Evolutionary conservation across 306 rosid genomes (phyloP), one percentile per base, ranked within the genome.

Genomic region (Delonix regia): DNA sequence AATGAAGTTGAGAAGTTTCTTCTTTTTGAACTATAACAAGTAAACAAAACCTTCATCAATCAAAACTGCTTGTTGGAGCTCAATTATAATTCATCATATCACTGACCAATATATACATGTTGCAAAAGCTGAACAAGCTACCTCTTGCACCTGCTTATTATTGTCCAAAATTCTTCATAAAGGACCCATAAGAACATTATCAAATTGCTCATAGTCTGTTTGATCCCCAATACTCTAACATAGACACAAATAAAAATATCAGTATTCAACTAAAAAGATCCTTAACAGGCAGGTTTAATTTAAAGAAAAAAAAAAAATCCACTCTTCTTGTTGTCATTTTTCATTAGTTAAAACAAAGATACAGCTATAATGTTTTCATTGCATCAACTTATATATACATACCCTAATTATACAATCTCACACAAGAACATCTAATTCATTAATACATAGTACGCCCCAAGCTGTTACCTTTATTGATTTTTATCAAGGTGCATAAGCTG

Each of bases 51-150:
- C 45, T 34, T 30, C 27, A 33, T 62, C 45, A 6, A 16, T 15
- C 24, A 63, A n/a, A 42, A 5, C 9, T 44, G 45, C 69, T 59
- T 60, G 73, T 76, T 69, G 74, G 48, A 38, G 73, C 53, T 3
- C 36, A 21, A 21, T 2, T 13, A 60, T 25, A 61, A 57, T 47
- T 53, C 41, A 48, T 41, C 61, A 76, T 16, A 75, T 56, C 38
- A 68, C 45, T 56, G 53, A 55, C 21, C 30, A 47, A 60, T 61
- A 19, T 9, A 9, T 64, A 59, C 13, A 49, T 6, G 98, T 96
- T 14, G 99, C 99, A 81, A 96, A 96, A 79, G 99, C 99, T 72
- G 99, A 96, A 87, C 99, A 96, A 74, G 99, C 99, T 21, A 98
- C 99, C 86, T 96, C 99, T 83, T 96, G 99, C 42, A 96, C 99